phyloP scores from a whole-genome alignment of 805 yeast genomes.

The Martiniozyma abietophila region DNA sequence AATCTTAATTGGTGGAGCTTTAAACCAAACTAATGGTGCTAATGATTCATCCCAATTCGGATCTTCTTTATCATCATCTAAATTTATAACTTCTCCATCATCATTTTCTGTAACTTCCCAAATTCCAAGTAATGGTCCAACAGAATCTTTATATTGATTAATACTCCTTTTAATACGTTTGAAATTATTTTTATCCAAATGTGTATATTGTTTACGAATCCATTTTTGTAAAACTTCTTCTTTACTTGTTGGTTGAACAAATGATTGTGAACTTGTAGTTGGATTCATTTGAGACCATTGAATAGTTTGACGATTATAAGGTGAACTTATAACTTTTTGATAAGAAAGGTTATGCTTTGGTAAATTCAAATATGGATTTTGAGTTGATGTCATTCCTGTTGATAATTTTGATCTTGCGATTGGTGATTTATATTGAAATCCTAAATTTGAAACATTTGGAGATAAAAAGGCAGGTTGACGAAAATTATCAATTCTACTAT shows the following conservation, averaged over 20 bases:
- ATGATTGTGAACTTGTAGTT: conserved; percentile 26
- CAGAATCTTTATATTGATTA: conserved; percentile 11
- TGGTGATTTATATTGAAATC: conserved; percentile 8
- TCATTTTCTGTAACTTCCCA: too few relatives aligned
- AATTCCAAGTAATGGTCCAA: conserved; percentile 1
- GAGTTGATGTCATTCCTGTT: not conserved
- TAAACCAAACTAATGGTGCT: conserved; percentile 50
- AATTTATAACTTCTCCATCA: too few relatives aligned
- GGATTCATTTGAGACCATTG: conserved; percentile 25
- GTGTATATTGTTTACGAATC: conserved; percentile 25
- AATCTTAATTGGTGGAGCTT: conserved; percentile 52
- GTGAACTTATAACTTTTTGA: conserved; percentile 26
- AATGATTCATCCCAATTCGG: not conserved
- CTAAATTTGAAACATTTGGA: too few relatives aligned
- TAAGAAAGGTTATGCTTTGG: conserved; percentile 8
- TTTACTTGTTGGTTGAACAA: conserved; percentile 28
- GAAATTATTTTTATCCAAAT: conserved; percentile 27
- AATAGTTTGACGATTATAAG: conserved; percentile 23
- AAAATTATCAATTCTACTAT: not conserved
- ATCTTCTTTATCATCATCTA: too few relatives aligned
- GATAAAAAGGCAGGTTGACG: too few relatives aligned
- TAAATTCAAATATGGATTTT: conserved; percentile 8
- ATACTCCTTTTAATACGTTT: conserved; percentile 17
- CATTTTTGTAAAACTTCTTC: conserved; percentile 27
- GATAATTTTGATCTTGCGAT: not conserved